Conservation (phyloP, 139 green algal species). For the Astrephomene gubernaculifera region DNA sequence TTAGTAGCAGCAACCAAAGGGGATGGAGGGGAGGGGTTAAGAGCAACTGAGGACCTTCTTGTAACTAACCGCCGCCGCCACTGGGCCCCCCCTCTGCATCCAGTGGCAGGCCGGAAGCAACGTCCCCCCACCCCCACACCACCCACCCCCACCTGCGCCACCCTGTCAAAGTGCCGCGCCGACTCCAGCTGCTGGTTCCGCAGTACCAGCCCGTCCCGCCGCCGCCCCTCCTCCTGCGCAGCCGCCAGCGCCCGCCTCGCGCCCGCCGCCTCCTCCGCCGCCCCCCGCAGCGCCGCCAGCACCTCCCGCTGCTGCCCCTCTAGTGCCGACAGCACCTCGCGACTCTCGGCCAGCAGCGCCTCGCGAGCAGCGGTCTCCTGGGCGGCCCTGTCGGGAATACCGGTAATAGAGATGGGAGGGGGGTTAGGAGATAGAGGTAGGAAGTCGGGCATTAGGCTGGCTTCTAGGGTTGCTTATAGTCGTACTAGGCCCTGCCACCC, state of each 20-base stretch:
- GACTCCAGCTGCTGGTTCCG: slow-evolving; percentile 64
- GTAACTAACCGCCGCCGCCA: too few relatives aligned
- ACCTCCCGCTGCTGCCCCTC: slow-evolving; percentile 46
- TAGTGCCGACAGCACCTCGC: slow-evolving; percentile 30
- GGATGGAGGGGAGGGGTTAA: too few relatives aligned
- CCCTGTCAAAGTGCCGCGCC: slow-evolving; percentile 63
- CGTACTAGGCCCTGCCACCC: too few relatives aligned
- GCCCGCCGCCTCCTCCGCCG: slow-evolving; percentile 29
- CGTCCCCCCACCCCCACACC: background rate
- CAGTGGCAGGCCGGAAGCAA: too few relatives aligned
- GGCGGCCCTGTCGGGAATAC: background rate
- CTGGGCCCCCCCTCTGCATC: too few relatives aligned
- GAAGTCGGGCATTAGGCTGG: too few relatives aligned
- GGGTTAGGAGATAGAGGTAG: background rate
- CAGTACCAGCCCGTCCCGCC: slow-evolving; percentile 58
- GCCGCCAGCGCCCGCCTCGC: slow-evolving; percentile 29
- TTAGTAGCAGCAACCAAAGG: too few relatives aligned
- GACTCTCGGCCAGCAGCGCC: slow-evolving; percentile 25
- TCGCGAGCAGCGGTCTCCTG: slow-evolving; percentile 19
- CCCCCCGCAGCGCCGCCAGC: slow-evolving; percentile 44
- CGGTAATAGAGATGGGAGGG: background rate
- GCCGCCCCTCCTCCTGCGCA: slow-evolving; percentile 54
- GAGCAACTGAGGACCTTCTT: too few relatives aligned
- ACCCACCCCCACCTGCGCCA: slow-evolving; percentile 42
- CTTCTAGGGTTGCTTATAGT: too few relatives aligned